Percentiles rank a stretch among this genome's conserved stretches.
These are phyloP conservation scores for Truncatella angustata DNA, from an alignment of 2,329 filamentous ascomycete genomes.

Conservation along the genomic window DNA sequence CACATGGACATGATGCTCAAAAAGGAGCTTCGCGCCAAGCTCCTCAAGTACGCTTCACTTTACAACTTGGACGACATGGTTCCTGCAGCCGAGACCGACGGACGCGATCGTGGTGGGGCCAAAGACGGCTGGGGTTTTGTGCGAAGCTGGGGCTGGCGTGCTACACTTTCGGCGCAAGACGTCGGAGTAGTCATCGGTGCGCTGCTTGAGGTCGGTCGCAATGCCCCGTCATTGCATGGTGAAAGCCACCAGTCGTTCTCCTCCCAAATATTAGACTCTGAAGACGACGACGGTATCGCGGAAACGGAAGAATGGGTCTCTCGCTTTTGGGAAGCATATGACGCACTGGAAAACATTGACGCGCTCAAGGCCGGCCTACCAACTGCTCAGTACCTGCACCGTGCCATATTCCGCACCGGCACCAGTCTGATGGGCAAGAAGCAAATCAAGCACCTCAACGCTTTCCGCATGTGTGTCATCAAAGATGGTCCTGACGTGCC, in stretches of 20 bases:
- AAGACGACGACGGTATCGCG: slow-evolving; percentile 42
- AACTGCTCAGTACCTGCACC: slow-evolving; percentile 83
- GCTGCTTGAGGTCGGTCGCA: slow-evolving; percentile 84
- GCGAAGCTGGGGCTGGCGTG: slow-evolving; percentile 95
- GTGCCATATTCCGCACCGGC: slow-evolving; percentile 89
- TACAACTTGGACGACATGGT: slow-evolving; percentile 95
- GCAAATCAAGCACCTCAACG: slow-evolving; percentile 86
- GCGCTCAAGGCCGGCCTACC: slow-evolving; percentile 73
- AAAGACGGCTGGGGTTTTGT: slow-evolving; percentile 98
- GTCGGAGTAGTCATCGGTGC: slow-evolving; percentile 91
- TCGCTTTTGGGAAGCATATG: slow-evolving; percentile 71
- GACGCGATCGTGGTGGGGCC: slow-evolving; percentile 64
- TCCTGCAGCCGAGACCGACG: slow-evolving; percentile 71
- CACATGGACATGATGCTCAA: slow-evolving; percentile 99
- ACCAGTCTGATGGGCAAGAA: slow-evolving; percentile 89
- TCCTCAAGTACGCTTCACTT: slow-evolving; percentile 86
- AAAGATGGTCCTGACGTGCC: slow-evolving; percentile 89
- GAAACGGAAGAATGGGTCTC: slow-evolving; percentile 64
- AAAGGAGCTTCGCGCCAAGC: slow-evolving; percentile 76
- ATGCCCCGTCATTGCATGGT: slow-evolving; percentile 34
- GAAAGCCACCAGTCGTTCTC: slow-evolving; percentile 26
- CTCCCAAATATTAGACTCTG: slow-evolving; percentile 23
- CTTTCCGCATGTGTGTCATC: slow-evolving; percentile 93
- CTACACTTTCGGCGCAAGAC: slow-evolving; percentile 88
- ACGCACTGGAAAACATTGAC: slow-evolving; percentile 71